A percentile compares a stretch with the other conserved stretches of the same genome.
These are phyloP conservation scores for Pythium vanterpoolii DNA, from an alignment of 352 stramenopile species.

Conservation along the genomic window DNA sequence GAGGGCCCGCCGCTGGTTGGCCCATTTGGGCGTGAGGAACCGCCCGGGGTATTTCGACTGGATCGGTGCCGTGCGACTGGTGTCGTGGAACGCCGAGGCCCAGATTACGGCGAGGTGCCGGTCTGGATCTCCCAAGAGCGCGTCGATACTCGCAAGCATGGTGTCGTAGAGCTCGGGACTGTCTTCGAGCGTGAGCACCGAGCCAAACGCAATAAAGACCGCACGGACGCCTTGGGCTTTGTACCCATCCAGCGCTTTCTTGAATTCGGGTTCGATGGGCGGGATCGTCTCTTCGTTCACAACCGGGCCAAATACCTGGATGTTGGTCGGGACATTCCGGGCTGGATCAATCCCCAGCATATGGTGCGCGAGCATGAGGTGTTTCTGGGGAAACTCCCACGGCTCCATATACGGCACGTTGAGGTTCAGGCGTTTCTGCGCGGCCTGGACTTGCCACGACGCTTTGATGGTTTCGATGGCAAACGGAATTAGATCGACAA, in stretches of 20 bases:
- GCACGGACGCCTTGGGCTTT: constrained; percentile 8
- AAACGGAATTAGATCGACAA: constrained; percentile 23
- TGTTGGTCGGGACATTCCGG: constrained; percentile 24
- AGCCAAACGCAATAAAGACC: constrained; percentile 24
- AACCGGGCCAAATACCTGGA: constrained; percentile 22
- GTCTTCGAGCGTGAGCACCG: constrained; percentile 24
- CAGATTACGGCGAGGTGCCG: constrained; percentile 22
- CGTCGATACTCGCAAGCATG: constrained; percentile 16
- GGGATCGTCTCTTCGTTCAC: constrained; percentile 25
- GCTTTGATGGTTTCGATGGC: constrained; percentile 20
- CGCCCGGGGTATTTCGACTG: constrained; percentile 18
- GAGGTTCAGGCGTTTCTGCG: constrained; percentile 20
- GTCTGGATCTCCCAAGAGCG: constrained; percentile 10
- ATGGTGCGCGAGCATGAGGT: constrained; percentile 27
- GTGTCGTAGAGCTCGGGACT: constrained; percentile 22
- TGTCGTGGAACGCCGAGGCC: constrained; percentile 21
- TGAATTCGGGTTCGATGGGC: constrained; percentile 20
- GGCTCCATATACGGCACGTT: constrained; percentile 25
- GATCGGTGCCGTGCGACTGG: constrained; percentile 6
- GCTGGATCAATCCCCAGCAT: constrained; percentile 23
- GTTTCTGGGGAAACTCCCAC: constrained; percentile 25
- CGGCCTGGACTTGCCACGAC: constrained; percentile 23
- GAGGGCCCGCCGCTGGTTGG: constrained; percentile 21
- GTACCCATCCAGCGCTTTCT: constrained; percentile 16
- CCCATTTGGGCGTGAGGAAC: constrained; percentile 23